phyloP scores from a whole-genome alignment of 345 rosid species.

The Citrus cavaleriei region DNA sequence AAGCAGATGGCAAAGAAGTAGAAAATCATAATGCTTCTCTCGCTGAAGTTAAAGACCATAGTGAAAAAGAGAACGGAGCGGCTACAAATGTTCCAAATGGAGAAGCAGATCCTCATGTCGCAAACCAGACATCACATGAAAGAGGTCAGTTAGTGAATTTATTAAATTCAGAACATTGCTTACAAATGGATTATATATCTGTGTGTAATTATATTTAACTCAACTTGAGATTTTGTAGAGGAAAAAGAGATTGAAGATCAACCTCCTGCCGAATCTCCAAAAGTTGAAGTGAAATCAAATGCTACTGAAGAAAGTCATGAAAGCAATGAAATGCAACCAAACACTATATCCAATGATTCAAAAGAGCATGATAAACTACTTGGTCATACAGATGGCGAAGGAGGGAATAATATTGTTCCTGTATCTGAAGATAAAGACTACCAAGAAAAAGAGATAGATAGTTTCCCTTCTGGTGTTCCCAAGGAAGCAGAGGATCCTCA shows the following conservation, averaged over 20 bases:
- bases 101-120: constrained; percentile 7
- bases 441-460: constrained; percentile 9
- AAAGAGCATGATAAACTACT: constrained; percentile 12
- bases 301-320: constrained; percentile 10
- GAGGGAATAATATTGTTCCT: constrained; percentile 18
- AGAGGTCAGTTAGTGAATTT: constrained; percentile 16
- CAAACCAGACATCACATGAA: background rate
- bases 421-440: constrained; percentile 8
- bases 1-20: constrained; percentile 4
- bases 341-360: background rate
- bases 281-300: constrained; percentile 1
- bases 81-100: constrained; percentile 6
- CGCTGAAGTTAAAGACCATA: constrained; percentile 7
- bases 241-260: background rate
- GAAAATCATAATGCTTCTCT: constrained; percentile 20
- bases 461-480: constrained; percentile 1
- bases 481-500: constrained; percentile 1
- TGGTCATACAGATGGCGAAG: constrained; percentile 7
- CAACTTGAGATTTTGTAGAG: background rate
- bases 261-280: background rate
- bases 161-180: background rate
- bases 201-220: background rate
- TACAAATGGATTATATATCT: background rate
- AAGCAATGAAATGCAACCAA: constrained; percentile 9
- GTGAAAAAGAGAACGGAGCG: constrained; percentile 12